Evolutionary conservation across 495 filamentous ascomycete species (phyloP), one percentile per base, ranked within the genome.

Genomic region (Hypoxylon rickii): DNA sequence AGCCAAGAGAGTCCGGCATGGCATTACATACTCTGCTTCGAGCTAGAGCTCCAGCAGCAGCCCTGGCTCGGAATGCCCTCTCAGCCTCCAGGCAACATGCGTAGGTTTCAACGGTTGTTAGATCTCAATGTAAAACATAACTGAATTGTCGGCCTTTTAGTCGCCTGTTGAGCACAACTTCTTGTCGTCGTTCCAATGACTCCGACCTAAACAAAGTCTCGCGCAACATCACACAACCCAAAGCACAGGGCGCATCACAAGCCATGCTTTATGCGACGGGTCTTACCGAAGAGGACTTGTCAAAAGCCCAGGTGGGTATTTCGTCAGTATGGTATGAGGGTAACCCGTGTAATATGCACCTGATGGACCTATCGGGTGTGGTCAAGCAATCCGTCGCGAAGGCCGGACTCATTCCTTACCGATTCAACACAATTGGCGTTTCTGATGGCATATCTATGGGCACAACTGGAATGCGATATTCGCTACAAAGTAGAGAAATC

Each of bases 321-420:
- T 95, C 92, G 16, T 97, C 94, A 1, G 80, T 84, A 22, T 85
- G 88, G 87, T 95, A 89, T 73, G 83, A 89, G 34, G 94, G 94
- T 15, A 98, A 98, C 75, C 94, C 94, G 4, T 98, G 94, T 79
- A 98, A 98, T 77, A 98, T 96, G 94, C 94, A 98, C 75, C 81
- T 98, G 48, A 78, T 98, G 57, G 86, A 92, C 63, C 83, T 98
- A 44, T 96, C 88, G 65, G 71, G 86, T 70, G 81, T 84, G 58
- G 89, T 97, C 15, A 87, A 85, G 64, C 84, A 95, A 67, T 91
- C 92, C 54, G 92, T 98, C 50, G 79, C 88, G 63, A 82, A 83
- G 61, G 88, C 89, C 18, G 89, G 87, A 20, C 77, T 94, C 44
- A 81, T 94, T 39, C 87, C 86, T 44, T 88, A 88, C 73, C 93